Evolutionary conservation across 331 rosid genomes (phyloP).

Genomic region (Rhamnella rubrinervis): DNA sequence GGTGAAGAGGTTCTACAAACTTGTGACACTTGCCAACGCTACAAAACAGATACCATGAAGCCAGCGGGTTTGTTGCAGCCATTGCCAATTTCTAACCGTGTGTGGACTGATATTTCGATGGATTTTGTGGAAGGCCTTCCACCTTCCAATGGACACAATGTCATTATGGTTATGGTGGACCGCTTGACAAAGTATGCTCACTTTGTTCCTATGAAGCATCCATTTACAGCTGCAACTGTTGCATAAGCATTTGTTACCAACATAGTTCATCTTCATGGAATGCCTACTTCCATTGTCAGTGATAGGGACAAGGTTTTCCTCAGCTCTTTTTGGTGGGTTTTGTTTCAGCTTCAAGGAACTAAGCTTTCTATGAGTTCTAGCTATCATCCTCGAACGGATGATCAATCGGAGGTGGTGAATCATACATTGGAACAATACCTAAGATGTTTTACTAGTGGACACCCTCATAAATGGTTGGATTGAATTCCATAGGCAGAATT

Average conservation of each 20-base stretch:
- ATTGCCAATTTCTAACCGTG: neutral
- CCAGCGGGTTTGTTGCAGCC: neutral
- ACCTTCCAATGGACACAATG: neutral
- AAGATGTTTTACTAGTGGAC: neutral
- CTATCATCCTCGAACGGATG: neutral
- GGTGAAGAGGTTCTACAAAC: too few relatives aligned
- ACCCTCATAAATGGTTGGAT: neutral
- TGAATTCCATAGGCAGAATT: neutral
- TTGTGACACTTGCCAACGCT: neutral
- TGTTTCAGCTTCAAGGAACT: too few relatives aligned
- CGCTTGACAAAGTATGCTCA: neutral
- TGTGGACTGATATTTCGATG: neutral
- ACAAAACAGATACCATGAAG: neutral
- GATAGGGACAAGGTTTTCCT: too few relatives aligned
- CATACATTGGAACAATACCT: neutral
- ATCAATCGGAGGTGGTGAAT: neutral
- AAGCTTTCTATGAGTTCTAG: too few relatives aligned
- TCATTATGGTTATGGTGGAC: neutral
- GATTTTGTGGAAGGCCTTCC: neutral
- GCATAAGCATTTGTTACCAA: too few relatives aligned
- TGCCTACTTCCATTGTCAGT: too few relatives aligned
- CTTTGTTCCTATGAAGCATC: too few relatives aligned
- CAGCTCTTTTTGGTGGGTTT: too few relatives aligned
- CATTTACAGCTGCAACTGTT: too few relatives aligned
- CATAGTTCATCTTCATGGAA: too few relatives aligned